Evolutionary conservation across 2,329 filamentous ascomycete species (phyloP).

Genomic region (Penicillium concentricum): DNA sequence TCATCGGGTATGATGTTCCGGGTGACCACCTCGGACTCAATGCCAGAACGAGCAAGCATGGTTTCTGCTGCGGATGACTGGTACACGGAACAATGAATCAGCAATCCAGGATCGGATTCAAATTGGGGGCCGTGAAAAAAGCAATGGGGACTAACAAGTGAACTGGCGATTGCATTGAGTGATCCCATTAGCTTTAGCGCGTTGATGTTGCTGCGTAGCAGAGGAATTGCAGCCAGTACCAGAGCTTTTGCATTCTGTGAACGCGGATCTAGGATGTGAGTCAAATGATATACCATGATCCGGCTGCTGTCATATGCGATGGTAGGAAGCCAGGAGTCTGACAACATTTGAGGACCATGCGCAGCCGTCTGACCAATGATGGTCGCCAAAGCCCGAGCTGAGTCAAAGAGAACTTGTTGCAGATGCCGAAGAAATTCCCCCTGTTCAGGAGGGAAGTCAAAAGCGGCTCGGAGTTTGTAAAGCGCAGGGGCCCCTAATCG

Average conservation of each 20-base stretch:
- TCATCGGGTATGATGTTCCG: conserved; percentile 22
- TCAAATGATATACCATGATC: conserved; percentile 52
- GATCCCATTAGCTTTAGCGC: conserved; percentile 22
- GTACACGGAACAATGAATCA: not conserved
- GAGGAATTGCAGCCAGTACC: conserved; percentile 8
- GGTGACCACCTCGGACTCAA: conserved; percentile 19
- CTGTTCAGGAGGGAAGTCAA: conserved; percentile 25
- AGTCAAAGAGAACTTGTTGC: conserved; percentile 26
- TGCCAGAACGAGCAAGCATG: conserved; percentile 23
- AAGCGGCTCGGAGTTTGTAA: conserved; percentile 23
- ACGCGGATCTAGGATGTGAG: conserved; percentile 37
- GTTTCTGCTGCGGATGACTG: conserved; percentile 20
- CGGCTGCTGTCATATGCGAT: conserved; percentile 51
- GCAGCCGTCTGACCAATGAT: conserved; percentile 40
- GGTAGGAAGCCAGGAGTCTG: conserved; percentile 48
- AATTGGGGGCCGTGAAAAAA: not conserved
- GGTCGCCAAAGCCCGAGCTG: conserved; percentile 22
- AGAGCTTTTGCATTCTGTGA: conserved; percentile 21
- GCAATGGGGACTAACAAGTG: conserved; percentile 11
- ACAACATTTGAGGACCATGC: conserved; percentile 44
- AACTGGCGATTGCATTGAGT: conserved; percentile 21
- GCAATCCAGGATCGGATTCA: not conserved
- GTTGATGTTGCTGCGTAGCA: conserved; percentile 22
- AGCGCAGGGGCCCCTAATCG: conserved; percentile 21
- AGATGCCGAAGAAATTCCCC: conserved; percentile 16